Conservation (phyloP, 805 yeast genomes). For the Debaryomyces prosopidis region DNA sequence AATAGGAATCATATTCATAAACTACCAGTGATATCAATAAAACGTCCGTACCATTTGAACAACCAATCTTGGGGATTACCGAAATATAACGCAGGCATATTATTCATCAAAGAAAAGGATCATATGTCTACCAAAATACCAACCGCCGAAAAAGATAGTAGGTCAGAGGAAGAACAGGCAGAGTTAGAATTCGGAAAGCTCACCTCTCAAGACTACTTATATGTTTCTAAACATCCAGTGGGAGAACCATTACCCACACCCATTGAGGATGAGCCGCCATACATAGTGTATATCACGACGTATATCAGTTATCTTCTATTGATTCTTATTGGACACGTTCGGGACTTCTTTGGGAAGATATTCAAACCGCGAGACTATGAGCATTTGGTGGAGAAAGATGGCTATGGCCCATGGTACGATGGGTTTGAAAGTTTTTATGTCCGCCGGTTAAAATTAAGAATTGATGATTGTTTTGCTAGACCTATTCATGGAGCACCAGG, state of each 20-base stretch:
- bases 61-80: too few species aligned
- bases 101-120: not conserved
- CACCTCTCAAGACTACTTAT: slow-evolving; percentile 63
- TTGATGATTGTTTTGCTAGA: slow-evolving; percentile 93
- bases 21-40: too few species aligned
- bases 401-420: slow-evolving; percentile 94
- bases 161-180: slow-evolving; percentile 31
- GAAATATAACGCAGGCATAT: not conserved
- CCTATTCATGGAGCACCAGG: slow-evolving; percentile 99
- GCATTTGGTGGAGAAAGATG: slow-evolving; percentile 74
- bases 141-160: slow-evolving; percentile 37
- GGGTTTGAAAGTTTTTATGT: slow-evolving; percentile 93
- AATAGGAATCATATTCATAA: too few species aligned
- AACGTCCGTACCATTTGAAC: too few species aligned
- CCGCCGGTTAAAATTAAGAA: slow-evolving; percentile 84
- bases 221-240: slow-evolving; percentile 57
- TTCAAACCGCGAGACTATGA: slow-evolving; percentile 66
- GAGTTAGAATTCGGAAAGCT: slow-evolving; percentile 75
- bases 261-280: slow-evolving; percentile 84
- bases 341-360: slow-evolving; percentile 81
- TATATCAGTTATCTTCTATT: slow-evolving; percentile 82
- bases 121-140: slow-evolving; percentile 26
- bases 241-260: slow-evolving; percentile 63
- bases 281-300: slow-evolving; percentile 73
- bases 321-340: slow-evolving; percentile 84